Evolutionary conservation across 225 moss, liverwort and hornwort species (phyloP).

Genomic region (Sphagnum contortum): DNA sequence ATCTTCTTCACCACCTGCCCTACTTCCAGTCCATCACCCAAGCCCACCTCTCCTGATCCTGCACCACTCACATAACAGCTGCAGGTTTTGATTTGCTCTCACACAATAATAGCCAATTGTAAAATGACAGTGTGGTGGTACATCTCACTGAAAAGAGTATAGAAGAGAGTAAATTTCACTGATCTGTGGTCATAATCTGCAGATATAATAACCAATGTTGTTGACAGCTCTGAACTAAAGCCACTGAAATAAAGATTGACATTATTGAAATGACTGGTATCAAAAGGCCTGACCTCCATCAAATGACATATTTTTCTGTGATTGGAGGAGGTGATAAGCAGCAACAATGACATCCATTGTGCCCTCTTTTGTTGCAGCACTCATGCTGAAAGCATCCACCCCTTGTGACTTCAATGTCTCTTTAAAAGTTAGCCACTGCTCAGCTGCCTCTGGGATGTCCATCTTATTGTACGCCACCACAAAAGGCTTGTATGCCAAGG

Average conservation of each 20-base stretch:
- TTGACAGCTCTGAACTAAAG: background rate
- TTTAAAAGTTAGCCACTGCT: slow-evolving; percentile 71
- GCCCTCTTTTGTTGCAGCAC: slow-evolving; percentile 75
- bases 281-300: slow-evolving; percentile 22
- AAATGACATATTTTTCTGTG: slow-evolving; percentile 22
- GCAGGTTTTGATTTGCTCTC: too few species aligned
- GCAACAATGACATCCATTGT: slow-evolving; percentile 61
- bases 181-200: background rate
- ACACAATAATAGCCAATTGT: too few species aligned
- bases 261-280: background rate
- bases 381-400: slow-evolving; percentile 63
- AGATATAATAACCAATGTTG: background rate
- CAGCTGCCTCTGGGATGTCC: slow-evolving; percentile 83
- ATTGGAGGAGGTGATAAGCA: slow-evolving; percentile 58
- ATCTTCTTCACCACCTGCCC: slow-evolving; percentile 78
- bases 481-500: slow-evolving; percentile 62
- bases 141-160: too few species aligned
- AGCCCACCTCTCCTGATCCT: slow-evolving; percentile 32
- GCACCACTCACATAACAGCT: slow-evolving; percentile 5
- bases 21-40: slow-evolving; percentile 35
- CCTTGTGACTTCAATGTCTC: slow-evolving; percentile 58
- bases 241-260: background rate
- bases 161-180: too few species aligned
- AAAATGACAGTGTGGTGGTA: too few species aligned
- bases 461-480: slow-evolving; percentile 94